These are phyloP conservation scores for Colletotrichum spinosum DNA, from an alignment of 2,329 filamentous ascomycete species.

Conservation along the genomic window DNA sequence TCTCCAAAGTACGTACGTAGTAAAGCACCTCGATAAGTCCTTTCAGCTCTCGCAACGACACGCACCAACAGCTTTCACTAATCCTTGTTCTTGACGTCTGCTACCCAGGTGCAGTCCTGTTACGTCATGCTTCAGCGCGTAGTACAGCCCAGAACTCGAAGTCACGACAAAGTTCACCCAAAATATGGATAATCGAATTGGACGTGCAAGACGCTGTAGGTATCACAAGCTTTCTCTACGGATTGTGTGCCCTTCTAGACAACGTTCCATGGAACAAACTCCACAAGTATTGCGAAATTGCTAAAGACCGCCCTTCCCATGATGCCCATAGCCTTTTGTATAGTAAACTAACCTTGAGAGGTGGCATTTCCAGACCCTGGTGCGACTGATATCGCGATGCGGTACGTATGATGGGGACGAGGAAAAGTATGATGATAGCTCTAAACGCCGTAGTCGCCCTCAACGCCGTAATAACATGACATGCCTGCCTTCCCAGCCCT, in stretches of 20 bases:
- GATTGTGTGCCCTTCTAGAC: slow-evolving; percentile 1
- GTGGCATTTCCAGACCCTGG: neutral
- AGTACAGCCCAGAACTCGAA: no score
- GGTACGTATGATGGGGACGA: neutral
- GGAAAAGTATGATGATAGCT: slow-evolving; percentile 13
- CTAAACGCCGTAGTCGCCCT: slow-evolving; percentile 30
- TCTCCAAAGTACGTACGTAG: no score
- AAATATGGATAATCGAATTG: no score
- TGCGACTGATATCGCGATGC: slow-evolving; percentile 6
- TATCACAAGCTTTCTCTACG: no score
- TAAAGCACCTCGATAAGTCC: no score
- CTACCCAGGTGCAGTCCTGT: neutral
- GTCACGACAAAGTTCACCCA: no score
- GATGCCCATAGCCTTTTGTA: slow-evolving; percentile 6
- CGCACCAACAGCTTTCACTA: no score
- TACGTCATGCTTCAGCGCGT: slow-evolving; percentile 25
- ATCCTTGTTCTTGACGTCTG: no score
- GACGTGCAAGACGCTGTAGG: no score
- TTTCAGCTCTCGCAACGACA: no score
- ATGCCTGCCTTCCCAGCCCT: slow-evolving; percentile 19
- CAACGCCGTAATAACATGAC: slow-evolving; percentile 33
- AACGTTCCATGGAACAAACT: slow-evolving; percentile 8
- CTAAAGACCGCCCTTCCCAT: slow-evolving; percentile 23
- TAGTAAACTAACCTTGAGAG: slow-evolving; percentile 3
- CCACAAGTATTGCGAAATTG: slow-evolving; percentile 1